Evolutionary conservation across 1,284 basidiomycete genomes (phyloP).

Genomic region (Malassezia sympodialis): DNA sequence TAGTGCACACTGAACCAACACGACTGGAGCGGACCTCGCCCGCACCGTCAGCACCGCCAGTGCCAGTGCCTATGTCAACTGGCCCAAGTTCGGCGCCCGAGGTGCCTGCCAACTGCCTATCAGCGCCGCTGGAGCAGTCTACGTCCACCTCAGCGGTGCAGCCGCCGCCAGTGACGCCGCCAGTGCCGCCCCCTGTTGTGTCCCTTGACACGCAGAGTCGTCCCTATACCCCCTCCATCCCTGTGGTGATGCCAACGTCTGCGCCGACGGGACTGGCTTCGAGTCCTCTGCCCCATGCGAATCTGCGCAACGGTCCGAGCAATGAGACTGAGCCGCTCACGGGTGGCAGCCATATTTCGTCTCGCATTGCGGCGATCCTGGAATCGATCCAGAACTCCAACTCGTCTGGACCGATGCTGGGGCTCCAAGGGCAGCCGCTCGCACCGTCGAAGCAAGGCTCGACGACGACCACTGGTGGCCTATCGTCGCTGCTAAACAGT

Average conservation of each 20-base stretch:
- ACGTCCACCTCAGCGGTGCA: neutral
- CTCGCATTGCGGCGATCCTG: constrained; percentile 17
- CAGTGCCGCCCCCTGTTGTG: neutral
- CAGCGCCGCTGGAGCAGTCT: neutral
- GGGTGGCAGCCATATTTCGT: constrained; percentile 10
- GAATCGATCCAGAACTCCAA: constrained; percentile 15
- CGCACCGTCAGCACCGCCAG: neutral
- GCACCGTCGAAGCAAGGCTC: constrained; percentile 11
- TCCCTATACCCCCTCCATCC: constrained; percentile 18
- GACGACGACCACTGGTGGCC: neutral
- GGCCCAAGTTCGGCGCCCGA: neutral
- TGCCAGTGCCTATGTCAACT: neutral
- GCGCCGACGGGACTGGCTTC: neutral
- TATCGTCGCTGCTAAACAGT: constrained; percentile 13
- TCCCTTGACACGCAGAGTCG: neutral
- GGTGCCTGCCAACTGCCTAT: neutral
- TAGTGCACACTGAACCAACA: neutral
- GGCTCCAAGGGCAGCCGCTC: constrained; percentile 16
- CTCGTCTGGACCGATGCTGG: constrained; percentile 13
- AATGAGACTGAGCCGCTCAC: neutral
- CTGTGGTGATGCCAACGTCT: neutral
- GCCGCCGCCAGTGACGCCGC: neutral
- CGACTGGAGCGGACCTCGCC: neutral
- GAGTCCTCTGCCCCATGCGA: neutral
- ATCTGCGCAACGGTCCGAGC: neutral